Conservation (phyloP, 306 rosid genomes). For the Dalbergia oliveri region DNA sequence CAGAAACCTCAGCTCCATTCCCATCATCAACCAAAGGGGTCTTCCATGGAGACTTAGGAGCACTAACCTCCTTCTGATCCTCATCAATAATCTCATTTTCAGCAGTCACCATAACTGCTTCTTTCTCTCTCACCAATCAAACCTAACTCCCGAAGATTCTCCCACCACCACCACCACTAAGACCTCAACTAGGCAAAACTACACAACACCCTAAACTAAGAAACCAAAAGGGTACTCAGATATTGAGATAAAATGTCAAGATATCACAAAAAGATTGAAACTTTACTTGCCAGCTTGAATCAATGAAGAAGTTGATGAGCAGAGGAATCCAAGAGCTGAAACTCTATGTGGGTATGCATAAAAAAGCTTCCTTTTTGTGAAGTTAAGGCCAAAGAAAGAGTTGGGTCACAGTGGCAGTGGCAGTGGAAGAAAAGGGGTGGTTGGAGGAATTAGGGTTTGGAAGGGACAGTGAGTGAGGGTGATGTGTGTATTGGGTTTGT, state of each 20-base stretch:
- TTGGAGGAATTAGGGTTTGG: slow-evolving; percentile 60
- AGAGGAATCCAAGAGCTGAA: slow-evolving; percentile 34
- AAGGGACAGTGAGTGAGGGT: slow-evolving; percentile 32
- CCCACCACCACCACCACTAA: background rate
- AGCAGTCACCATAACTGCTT: slow-evolving; percentile 74
- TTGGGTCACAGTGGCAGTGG: slow-evolving; percentile 31
- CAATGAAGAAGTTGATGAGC: slow-evolving; percentile 28
- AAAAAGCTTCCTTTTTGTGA: background rate
- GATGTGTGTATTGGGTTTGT: background rate
- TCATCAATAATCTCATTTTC: slow-evolving; percentile 68
- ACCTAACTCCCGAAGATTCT: background rate
- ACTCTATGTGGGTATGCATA: slow-evolving; percentile 27
- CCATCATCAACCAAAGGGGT: slow-evolving; percentile 63
- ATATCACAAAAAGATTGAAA: background rate
- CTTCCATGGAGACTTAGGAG: slow-evolving; percentile 90
- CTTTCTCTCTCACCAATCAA: slow-evolving; percentile 45
- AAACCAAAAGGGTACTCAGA: slow-evolving; percentile 28
- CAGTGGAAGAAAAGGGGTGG: background rate
- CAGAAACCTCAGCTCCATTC: slow-evolving; percentile 61
- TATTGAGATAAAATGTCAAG: slow-evolving; percentile 32
- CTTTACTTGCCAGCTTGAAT: slow-evolving; percentile 35
- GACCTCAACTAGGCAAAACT: slow-evolving; percentile 35
- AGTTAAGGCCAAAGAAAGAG: slow-evolving; percentile 17
- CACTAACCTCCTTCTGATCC: slow-evolving; percentile 64
- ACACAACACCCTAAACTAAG: background rate